phyloP scores from a whole-genome alignment of 345 rosid genomes.

The Iberis pinnata region DNA sequence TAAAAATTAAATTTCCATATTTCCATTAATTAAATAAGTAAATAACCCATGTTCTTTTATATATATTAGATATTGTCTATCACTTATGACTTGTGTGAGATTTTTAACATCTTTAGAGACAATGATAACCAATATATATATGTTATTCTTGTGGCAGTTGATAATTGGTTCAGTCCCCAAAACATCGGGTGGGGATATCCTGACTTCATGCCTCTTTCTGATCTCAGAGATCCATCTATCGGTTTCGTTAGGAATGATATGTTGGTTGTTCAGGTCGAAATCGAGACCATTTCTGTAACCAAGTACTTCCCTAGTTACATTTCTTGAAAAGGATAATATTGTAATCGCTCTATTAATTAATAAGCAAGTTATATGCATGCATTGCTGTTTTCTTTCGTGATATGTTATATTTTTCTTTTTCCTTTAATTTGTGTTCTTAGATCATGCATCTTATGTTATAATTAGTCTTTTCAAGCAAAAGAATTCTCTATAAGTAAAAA shows the following conservation, averaged over 20 bases:
- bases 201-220: constrained; percentile 11
- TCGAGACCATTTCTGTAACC: constrained; percentile 14
- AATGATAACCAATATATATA: background rate
- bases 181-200: background rate
- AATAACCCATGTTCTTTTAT: no score
- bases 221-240: constrained; percentile 16
- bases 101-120: background rate
- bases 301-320: constrained; percentile 1
- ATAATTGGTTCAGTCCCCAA: constrained; percentile 14
- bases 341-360: background rate
- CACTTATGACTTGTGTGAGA: no score
- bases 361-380: background rate
- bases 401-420: background rate
- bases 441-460: background rate
- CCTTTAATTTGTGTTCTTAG: background rate
- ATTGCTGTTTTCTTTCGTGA: background rate
- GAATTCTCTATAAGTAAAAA: no score
- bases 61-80: no score
- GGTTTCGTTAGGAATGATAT: constrained; percentile 16
- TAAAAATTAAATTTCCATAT: no score
- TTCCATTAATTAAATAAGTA: no score
- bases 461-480: background rate
- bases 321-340: no score
- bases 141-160: background rate
- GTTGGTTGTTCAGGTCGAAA: constrained; percentile 18